phyloP scores from a whole-genome alignment of 768 basidiomycete species.

The Suillus brevipes region DNA sequence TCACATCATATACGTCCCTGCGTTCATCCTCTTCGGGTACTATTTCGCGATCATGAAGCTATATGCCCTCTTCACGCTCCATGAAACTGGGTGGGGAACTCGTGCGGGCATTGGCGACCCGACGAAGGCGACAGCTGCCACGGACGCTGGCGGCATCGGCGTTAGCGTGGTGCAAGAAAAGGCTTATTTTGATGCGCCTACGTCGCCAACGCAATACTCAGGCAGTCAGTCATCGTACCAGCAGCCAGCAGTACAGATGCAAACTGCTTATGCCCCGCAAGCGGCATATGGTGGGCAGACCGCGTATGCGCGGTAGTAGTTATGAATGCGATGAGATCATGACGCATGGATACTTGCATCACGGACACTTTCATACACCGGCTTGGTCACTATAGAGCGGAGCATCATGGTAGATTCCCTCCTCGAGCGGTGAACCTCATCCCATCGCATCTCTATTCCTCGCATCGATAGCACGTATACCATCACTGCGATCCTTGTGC shows the following conservation, averaged over 20 bases:
- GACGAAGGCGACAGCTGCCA: constrained; percentile 70
- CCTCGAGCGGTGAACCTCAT: neutral
- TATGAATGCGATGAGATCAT: constrained; percentile 4
- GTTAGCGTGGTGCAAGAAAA: constrained; percentile 27
- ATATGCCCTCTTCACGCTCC: constrained; percentile 86
- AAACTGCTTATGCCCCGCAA: constrained; percentile 7
- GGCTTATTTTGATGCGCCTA: constrained; percentile 1
- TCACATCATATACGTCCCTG: constrained; percentile 81
- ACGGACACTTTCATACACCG: neutral
- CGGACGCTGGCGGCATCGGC: constrained; percentile 38
- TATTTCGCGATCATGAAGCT: constrained; percentile 96
- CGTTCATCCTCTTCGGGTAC: constrained; percentile 87
- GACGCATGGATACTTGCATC: neutral
- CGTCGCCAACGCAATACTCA: neutral
- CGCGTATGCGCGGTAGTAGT: constrained; percentile 6
- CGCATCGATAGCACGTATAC: neutral
- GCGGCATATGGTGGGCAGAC: constrained; percentile 10
- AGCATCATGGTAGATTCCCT: neutral
- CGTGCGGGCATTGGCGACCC: constrained; percentile 90
- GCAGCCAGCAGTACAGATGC: constrained; percentile 11
- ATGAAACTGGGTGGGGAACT: constrained; percentile 98
- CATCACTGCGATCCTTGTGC: neutral
- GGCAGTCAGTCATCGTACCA: neutral
- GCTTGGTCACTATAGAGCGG: neutral
- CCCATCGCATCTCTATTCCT: neutral